phyloP scores from a whole-genome alignment of 2,329 filamentous ascomycete species.

The Onygenales sp. region DNA sequence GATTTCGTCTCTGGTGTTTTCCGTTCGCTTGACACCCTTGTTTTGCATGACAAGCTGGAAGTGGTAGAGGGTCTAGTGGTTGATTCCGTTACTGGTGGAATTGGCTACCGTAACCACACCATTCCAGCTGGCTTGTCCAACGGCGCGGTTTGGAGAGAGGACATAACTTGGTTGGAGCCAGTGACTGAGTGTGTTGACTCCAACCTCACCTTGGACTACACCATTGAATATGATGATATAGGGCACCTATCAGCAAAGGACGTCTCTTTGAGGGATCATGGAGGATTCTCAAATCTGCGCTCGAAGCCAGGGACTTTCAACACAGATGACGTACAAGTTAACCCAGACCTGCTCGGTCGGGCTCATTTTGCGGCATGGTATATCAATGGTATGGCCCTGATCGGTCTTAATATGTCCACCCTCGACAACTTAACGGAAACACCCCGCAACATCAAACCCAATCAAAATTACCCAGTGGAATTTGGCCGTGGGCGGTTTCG shows the following conservation, averaged over 20 bases:
- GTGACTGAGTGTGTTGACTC: slow-evolving; percentile 33
- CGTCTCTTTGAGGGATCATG: slow-evolving; percentile 26
- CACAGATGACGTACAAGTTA: not conserved
- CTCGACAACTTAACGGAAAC: not conserved
- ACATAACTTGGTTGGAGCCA: slow-evolving; percentile 35
- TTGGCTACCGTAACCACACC: slow-evolving; percentile 39
- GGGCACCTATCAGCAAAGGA: slow-evolving; percentile 5
- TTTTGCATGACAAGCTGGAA: slow-evolving; percentile 17
- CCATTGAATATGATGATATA: slow-evolving; percentile 11
- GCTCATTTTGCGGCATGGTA: not conserved
- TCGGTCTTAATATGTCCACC: not conserved
- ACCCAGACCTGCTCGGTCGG: not conserved
- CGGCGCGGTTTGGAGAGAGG: slow-evolving; percentile 32
- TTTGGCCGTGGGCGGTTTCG: not conserved
- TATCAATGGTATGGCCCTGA: not conserved
- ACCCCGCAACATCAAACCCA: not conserved
- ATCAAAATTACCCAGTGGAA: not conserved
- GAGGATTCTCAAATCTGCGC: slow-evolving; percentile 26
- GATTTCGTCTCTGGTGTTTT: not conserved
- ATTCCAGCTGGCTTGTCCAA: slow-evolving; percentile 20
- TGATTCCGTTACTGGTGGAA: slow-evolving; percentile 31
- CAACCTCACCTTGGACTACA: slow-evolving; percentile 32
- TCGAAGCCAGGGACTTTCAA: not conserved
- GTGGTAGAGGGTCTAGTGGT: slow-evolving; percentile 33
- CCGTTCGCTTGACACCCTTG: slow-evolving; percentile 15